These are phyloP conservation scores for Phytophthora constricta DNA, from an alignment of 352 stramenopile genomes.

Conservation along the genomic window DNA sequence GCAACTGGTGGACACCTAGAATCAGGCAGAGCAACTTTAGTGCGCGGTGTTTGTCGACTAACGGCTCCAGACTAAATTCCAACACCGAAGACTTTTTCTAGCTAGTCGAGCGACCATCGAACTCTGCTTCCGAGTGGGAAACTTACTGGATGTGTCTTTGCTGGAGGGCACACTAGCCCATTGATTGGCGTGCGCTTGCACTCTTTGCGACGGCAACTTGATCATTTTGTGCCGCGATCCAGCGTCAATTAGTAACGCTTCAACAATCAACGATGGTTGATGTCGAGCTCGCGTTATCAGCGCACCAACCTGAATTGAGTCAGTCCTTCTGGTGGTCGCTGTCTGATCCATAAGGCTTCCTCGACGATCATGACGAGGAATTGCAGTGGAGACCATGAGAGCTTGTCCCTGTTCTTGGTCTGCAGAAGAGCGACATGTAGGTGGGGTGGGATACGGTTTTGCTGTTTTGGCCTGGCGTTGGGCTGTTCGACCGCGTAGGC, in stretches of 20 bases:
- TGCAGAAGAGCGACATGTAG: too few relatives aligned
- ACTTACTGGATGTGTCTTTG: background rate
- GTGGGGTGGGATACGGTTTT: too few relatives aligned
- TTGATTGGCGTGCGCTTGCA: background rate
- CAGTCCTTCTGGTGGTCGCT: too few relatives aligned
- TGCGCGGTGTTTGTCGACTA: background rate
- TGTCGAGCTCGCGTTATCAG: background rate
- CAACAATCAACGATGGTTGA: background rate
- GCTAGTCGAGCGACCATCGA: background rate
- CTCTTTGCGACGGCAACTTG: background rate
- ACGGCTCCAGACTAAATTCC: background rate
- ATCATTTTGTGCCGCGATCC: background rate
- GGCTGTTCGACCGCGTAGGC: background rate
- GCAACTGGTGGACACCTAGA: background rate
- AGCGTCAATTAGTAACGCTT: background rate
- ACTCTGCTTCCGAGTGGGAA: background rate
- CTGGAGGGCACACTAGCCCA: too few relatives aligned
- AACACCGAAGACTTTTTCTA: background rate
- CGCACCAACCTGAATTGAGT: too few relatives aligned
- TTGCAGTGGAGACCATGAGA: too few relatives aligned
- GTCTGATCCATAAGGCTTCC: too few relatives aligned
- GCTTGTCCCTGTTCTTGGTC: too few relatives aligned
- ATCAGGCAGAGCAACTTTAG: too few relatives aligned
- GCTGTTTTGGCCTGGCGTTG: background rate
- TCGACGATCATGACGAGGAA: too few relatives aligned